Evolutionary conservation across 83 land plant genomes (phyloP).

Genomic region (Thuja plicata): DNA sequence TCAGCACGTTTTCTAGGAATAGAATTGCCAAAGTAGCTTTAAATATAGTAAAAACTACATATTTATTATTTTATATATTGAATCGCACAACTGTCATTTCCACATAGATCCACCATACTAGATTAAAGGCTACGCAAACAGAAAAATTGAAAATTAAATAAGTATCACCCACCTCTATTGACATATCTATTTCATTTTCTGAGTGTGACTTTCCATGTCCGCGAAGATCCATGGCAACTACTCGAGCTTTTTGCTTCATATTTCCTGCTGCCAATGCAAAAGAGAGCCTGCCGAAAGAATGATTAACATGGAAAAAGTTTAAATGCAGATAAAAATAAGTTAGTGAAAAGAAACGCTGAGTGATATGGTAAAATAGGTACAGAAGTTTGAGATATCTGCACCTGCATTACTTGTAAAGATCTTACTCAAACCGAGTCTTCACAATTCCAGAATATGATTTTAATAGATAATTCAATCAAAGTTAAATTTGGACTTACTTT

Average conservation of each 20-base stretch:
- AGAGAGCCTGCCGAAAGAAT: slow-evolving; percentile 68
- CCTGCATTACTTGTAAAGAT: background rate
- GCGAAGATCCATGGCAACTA: slow-evolving; percentile 90
- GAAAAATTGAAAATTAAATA: background rate
- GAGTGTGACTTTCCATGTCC: slow-evolving; percentile 91
- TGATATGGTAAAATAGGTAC: background rate
- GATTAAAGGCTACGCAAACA: background rate
- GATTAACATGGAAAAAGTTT: background rate
- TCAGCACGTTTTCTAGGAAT: background rate
- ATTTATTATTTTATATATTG: background rate
- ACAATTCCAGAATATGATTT: background rate
- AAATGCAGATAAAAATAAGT: background rate
- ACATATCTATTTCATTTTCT: slow-evolving; percentile 72
- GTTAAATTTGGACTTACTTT: background rate
- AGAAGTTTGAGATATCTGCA: background rate
- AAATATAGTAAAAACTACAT: background rate
- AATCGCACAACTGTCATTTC: background rate
- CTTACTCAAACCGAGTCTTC: background rate
- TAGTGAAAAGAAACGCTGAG: background rate
- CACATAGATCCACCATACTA: background rate
- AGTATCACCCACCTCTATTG: slow-evolving; percentile 55
- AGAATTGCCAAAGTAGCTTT: background rate
- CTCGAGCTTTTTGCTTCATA: slow-evolving; percentile 82
- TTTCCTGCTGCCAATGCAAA: slow-evolving; percentile 79
- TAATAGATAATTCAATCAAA: background rate